Evolutionary conservation across 176 grass and related monocot genomes (phyloP).

Genomic region (Miscanthus lutarioriparius): DNA sequence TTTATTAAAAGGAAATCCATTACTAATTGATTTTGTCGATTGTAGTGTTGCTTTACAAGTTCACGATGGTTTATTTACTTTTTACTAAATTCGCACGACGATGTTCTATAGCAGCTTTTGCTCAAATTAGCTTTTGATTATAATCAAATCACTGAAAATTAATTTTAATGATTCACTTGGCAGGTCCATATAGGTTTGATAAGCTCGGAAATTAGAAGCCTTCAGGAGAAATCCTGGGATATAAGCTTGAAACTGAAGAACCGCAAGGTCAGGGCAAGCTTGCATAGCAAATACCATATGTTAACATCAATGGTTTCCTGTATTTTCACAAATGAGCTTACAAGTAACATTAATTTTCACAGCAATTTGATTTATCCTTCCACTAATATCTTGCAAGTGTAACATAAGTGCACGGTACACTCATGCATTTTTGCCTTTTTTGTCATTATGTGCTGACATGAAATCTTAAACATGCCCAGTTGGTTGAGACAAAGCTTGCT

Average conservation of each 20-base stretch:
- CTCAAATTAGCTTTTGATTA: slow-evolving; percentile 11
- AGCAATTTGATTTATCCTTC: background rate
- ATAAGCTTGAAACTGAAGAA: slow-evolving; percentile 65
- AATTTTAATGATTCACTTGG: slow-evolving; percentile 20
- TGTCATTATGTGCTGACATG: slow-evolving; percentile 27
- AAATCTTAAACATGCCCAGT: slow-evolving; percentile 40
- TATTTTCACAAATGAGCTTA: slow-evolving; percentile 25
- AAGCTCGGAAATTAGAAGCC: slow-evolving; percentile 69
- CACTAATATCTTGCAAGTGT: background rate
- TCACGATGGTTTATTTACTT: background rate
- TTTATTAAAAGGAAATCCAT: background rate
- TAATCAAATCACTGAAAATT: slow-evolving; percentile 18
- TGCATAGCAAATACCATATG: background rate
- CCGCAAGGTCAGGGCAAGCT: slow-evolving; percentile 50
- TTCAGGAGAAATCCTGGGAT: slow-evolving; percentile 62
- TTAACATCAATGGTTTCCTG: background rate
- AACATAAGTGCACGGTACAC: slow-evolving; percentile 11
- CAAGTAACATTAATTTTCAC: slow-evolving; percentile 3
- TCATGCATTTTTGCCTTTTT: slow-evolving; percentile 11
- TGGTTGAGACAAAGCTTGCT: slow-evolving; percentile 67
- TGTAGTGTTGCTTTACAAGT: background rate
- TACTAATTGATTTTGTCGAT: background rate
- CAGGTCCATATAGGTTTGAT: slow-evolving; percentile 65
- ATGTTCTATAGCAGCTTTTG: slow-evolving; percentile 4
- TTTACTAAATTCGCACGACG: background rate